Conservation (phyloP, 2,329 filamentous ascomycete genomes). For the Fusarium sp. region DNA sequence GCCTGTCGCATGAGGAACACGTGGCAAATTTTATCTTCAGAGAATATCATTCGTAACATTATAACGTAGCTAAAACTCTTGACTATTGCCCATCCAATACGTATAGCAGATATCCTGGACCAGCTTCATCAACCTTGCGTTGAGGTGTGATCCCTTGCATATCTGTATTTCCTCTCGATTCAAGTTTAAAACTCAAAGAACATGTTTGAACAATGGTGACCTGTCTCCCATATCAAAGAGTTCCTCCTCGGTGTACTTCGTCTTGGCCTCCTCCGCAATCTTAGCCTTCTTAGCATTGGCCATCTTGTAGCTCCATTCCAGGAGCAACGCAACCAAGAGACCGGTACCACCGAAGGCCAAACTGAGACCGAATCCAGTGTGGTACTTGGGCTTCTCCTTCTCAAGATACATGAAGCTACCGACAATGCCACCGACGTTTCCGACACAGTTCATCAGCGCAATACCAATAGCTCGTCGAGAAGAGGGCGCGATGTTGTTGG, state of each 20-base stretch:
- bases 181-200: conserved; percentile 30
- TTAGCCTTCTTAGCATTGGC: conserved; percentile 48
- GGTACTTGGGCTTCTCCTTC: conserved; percentile 63
- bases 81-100: not conserved
- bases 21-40: too few relatives aligned
- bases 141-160: too few relatives aligned
- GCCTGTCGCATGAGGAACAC: too few relatives aligned
- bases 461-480: conserved; percentile 53
- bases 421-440: conserved; percentile 49
- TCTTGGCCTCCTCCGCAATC: conserved; percentile 48
- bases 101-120: not conserved
- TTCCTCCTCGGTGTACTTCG: conserved; percentile 50
- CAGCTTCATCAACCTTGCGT: too few relatives aligned
- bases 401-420: conserved; percentile 50
- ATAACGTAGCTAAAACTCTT: not conserved
- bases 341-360: conserved; percentile 51
- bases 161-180: too few relatives aligned
- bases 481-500: conserved; percentile 44
- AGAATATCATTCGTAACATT: conserved; percentile 5
- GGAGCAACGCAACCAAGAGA: conserved; percentile 48
- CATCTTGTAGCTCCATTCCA: conserved; percentile 52
- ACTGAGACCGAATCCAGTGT: conserved; percentile 55
- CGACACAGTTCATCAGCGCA: conserved; percentile 50
- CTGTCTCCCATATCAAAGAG: conserved; percentile 52
- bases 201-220: conserved; percentile 52